These are phyloP conservation scores for Boletales sp. DNA, from an alignment of 768 basidiomycete species.

Conservation along the genomic window DNA sequence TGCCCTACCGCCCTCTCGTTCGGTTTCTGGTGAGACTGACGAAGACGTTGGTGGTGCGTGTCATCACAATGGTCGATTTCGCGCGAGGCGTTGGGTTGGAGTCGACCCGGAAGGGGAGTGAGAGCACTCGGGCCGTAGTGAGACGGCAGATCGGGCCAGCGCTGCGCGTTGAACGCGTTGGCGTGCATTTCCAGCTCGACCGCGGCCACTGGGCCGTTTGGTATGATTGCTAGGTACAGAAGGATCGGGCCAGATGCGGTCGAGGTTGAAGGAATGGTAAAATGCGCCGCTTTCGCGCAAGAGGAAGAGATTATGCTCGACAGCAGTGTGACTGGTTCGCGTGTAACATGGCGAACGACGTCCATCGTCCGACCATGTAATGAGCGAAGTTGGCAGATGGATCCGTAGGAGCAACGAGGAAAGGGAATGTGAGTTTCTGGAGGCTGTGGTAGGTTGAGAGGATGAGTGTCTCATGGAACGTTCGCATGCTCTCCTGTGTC, in stretches of 20 bases:
- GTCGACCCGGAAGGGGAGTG: no score
- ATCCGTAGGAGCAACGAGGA: conserved; percentile 89
- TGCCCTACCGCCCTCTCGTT: no score
- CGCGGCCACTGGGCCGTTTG: conserved; percentile 77
- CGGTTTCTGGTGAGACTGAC: no score
- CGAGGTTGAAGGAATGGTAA: background rate
- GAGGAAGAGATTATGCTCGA: conserved; percentile 94
- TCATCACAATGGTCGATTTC: no score
- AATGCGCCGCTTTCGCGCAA: conserved; percentile 87
- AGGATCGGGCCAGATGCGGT: background rate
- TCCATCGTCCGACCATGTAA: conserved; percentile 94
- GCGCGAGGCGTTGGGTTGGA: no score
- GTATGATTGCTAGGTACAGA: conserved; percentile 69
- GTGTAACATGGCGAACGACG: conserved; percentile 83
- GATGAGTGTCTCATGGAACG: background rate
- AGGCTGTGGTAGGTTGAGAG: conserved; percentile 32
- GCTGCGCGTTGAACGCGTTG: conserved; percentile 68
- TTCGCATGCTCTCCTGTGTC: conserved; percentile 26
- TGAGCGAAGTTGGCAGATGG: conserved; percentile 79
- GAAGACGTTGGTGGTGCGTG: no score
- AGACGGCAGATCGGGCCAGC: conserved; percentile 16
- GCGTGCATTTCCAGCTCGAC: conserved; percentile 85
- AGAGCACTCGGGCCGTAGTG: no score
- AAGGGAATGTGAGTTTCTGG: conserved; percentile 83
- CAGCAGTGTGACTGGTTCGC: conserved; percentile 86